Conservation (phyloP, 2,329 filamentous ascomycete species). For the Monilinia laxa region DNA sequence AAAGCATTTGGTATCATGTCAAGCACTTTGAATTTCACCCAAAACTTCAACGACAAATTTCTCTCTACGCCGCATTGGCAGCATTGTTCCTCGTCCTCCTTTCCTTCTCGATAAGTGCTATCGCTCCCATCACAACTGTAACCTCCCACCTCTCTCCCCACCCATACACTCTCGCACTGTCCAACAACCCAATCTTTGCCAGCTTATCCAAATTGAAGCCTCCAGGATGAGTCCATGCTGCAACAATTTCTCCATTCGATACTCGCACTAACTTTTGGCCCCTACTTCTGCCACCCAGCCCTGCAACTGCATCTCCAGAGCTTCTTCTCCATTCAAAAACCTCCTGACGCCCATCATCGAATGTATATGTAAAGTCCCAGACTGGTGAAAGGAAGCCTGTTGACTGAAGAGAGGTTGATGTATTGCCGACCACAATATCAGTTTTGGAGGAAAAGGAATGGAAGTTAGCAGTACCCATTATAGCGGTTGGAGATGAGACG, state of each 20-base stretch:
- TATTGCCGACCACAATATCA: constrained; percentile 5
- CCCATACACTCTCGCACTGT: constrained; percentile 3
- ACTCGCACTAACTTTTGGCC: constrained; percentile 14
- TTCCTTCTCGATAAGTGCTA: constrained; percentile 16
- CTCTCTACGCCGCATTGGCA: background rate
- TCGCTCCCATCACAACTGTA: constrained; percentile 9
- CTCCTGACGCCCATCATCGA: constrained; percentile 14
- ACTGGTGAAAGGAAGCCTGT: background rate
- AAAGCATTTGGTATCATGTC: background rate
- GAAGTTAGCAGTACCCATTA: constrained; percentile 6
- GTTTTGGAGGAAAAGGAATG: constrained; percentile 7
- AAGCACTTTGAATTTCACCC: background rate
- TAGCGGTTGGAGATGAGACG: background rate
- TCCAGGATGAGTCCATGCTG: constrained; percentile 4
- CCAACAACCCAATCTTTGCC: constrained; percentile 17
- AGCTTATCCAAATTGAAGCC: background rate
- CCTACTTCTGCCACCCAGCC: background rate
- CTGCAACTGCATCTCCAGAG: background rate
- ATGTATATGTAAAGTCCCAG: constrained; percentile 3
- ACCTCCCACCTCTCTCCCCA: constrained; percentile 22
- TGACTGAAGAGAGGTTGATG: background rate
- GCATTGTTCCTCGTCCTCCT: background rate
- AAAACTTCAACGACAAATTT: background rate
- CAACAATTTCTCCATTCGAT: constrained; percentile 1
- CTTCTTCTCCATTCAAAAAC: constrained; percentile 14